Percentiles rank a stretch among this genome's conserved stretches.
phyloP scores from a whole-genome alignment of 2,329 filamentous ascomycete species.

The Ophidiomyces ophidiicola region DNA sequence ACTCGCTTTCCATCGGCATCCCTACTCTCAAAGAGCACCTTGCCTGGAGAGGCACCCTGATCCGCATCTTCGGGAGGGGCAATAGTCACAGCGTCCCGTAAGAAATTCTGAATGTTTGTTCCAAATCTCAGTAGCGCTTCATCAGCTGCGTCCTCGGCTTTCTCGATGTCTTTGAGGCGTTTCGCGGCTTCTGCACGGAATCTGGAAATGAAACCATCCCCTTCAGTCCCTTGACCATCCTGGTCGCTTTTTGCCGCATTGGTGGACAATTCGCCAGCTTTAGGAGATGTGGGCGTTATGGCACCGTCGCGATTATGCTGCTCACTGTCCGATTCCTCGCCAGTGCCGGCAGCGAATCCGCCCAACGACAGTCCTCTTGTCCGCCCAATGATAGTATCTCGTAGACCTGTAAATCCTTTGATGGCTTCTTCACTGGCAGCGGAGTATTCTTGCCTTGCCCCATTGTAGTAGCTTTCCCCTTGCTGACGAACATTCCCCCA shows the following conservation, averaged over 20 bases:
- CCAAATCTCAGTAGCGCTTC: slow-evolving; percentile 89
- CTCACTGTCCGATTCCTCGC: slow-evolving; percentile 17
- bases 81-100: slow-evolving; percentile 81
- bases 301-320: slow-evolving; percentile 19
- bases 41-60: slow-evolving; percentile 30
- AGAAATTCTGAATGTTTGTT: slow-evolving; percentile 74
- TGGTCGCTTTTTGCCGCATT: slow-evolving; percentile 16
- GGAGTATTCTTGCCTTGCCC: slow-evolving; percentile 66
- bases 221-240: slow-evolving; percentile 27
- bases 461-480: slow-evolving; percentile 80
- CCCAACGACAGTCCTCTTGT: slow-evolving; percentile 62
- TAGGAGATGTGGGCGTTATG: slow-evolving; percentile 19
- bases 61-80: slow-evolving; percentile 48
- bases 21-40: slow-evolving; percentile 85
- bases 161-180: slow-evolving; percentile 75
- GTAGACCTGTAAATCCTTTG: slow-evolving; percentile 63
- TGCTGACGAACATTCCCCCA: slow-evolving; percentile 89
- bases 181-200: slow-evolving; percentile 68
- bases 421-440: slow-evolving; percentile 69
- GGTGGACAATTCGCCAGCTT: slow-evolving; percentile 12
- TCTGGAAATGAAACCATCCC: slow-evolving; percentile 58
- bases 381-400: slow-evolving; percentile 54
- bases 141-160: slow-evolving; percentile 89
- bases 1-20: slow-evolving; percentile 81
- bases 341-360: slow-evolving; percentile 20